phyloP scores from a whole-genome alignment of 371 early-diverging fungal species.

The Rhizopus sp. region DNA sequence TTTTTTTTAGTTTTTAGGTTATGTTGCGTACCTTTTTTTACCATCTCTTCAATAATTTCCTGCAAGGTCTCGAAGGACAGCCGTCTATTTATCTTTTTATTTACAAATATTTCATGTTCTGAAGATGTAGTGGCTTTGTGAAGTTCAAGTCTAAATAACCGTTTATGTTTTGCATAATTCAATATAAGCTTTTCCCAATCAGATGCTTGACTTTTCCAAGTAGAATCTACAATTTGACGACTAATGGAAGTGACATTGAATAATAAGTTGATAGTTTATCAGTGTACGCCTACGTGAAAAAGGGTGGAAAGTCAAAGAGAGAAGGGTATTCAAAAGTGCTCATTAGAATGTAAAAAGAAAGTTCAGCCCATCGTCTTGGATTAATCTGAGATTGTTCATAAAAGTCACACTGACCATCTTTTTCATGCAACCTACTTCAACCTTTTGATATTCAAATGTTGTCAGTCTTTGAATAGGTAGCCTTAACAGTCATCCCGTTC shows the following conservation, averaged over 20 bases:
- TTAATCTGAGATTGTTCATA: too few relatives aligned
- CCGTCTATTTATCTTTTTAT: slow-evolving; percentile 63
- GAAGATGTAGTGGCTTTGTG: slow-evolving; percentile 59
- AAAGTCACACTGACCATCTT: too few relatives aligned
- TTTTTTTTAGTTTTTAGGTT: neutral
- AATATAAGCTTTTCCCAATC: slow-evolving; percentile 83
- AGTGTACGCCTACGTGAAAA: slow-evolving; percentile 74
- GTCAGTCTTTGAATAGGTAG: too few relatives aligned
- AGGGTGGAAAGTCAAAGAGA: slow-evolving; percentile 86
- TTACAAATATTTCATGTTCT: slow-evolving; percentile 64
- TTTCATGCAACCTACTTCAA: too few relatives aligned
- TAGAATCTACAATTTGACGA: slow-evolving; percentile 78
- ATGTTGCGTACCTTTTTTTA: slow-evolving; percentile 56
- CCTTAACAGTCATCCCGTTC: too few relatives aligned
- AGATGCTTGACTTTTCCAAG: slow-evolving; percentile 80
- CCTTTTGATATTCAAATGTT: too few relatives aligned
- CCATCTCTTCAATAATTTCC: slow-evolving; percentile 75
- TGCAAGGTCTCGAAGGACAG: slow-evolving; percentile 63
- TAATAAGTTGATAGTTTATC: neutral
- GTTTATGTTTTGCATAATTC: slow-evolving; percentile 64
- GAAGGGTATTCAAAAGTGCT: slow-evolving; percentile 68
- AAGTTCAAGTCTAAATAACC: slow-evolving; percentile 65
- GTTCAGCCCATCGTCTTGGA: neutral
- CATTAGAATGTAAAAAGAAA: slow-evolving; percentile 3
- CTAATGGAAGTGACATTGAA: slow-evolving; percentile 35